These are phyloP conservation scores for Cynanchum wilfordii DNA, from an alignment of 257 asterid species.

Conservation along the genomic window DNA sequence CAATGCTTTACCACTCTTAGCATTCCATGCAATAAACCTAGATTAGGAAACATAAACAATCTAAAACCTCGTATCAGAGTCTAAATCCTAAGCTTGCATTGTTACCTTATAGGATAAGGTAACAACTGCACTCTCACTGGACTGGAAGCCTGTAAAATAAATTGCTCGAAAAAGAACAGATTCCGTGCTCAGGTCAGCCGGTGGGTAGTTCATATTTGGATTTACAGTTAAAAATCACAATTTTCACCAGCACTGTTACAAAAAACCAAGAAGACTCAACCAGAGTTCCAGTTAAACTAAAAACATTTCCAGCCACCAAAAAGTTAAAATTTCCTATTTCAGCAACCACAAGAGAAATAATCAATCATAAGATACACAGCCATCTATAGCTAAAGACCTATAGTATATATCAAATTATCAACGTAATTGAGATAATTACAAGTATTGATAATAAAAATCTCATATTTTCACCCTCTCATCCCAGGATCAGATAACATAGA, in stretches of 20 bases:
- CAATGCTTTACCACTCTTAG: neutral
- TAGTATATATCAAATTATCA: neutral
- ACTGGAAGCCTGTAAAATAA: neutral
- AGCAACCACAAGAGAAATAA: neutral
- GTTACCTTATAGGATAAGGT: neutral
- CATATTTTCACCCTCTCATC: neutral
- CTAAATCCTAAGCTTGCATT: neutral
- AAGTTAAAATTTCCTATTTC: neutral
- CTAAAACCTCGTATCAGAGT: neutral
- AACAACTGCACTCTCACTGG: neutral
- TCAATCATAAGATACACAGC: neutral
- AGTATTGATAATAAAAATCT: neutral
- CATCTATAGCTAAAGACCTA: conserved; percentile 1
- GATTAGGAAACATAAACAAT: neutral
- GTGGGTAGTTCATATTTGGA: neutral
- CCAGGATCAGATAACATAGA: conserved; percentile 4
- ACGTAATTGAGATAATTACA: conserved; percentile 14
- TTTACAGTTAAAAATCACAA: neutral
- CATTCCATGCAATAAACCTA: neutral
- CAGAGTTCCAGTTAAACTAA: neutral
- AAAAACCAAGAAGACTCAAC: neutral
- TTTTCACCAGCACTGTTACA: neutral
- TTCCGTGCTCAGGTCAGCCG: neutral
- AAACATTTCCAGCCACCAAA: neutral
- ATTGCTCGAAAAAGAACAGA: neutral